Percentiles rank a stretch among this genome's conserved stretches.
Conservation (phyloP, 768 basidiomycete species). For the Mycena alexandri region DNA sequence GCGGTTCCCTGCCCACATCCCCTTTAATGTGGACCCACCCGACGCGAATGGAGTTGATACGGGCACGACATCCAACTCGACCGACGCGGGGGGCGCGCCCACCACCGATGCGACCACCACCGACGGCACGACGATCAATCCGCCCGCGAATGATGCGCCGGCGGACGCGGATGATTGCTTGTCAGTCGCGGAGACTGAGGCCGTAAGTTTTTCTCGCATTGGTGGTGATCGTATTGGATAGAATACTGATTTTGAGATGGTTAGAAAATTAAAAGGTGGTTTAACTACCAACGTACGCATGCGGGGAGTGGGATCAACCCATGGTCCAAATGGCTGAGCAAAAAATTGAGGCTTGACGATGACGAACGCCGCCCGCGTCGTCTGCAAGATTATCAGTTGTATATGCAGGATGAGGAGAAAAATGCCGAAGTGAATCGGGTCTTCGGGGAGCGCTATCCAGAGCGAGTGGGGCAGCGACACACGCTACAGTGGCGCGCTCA, state of each 20-base stretch:
- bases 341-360: not conserved
- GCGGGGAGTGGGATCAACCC: not conserved
- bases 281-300: not conserved
- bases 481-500: not conserved
- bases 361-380: not conserved
- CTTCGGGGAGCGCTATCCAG: not conserved
- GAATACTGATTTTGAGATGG: not conserved
- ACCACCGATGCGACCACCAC: too few relatives aligned
- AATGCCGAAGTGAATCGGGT: not conserved
- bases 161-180: too few relatives aligned
- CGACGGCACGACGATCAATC: too few relatives aligned
- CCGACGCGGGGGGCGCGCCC: too few relatives aligned
- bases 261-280: slow-evolving; percentile 7
- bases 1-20: too few relatives aligned
- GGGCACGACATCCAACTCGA: too few relatives aligned
- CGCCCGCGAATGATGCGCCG: too few relatives aligned
- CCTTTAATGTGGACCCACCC: too few relatives aligned
- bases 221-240: not conserved
- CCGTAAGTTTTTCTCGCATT: not conserved
- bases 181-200: not conserved
- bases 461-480: not conserved
- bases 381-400: not conserved
- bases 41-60: too few relatives aligned
- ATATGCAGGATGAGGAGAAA: slow-evolving; percentile 5
- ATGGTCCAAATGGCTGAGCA: not conserved